Percentiles rank a stretch among this genome's conserved stretches.
Evolutionary conservation across 2,329 filamentous ascomycete species (phyloP).

Genomic region (Xylariaceae sp.): DNA sequence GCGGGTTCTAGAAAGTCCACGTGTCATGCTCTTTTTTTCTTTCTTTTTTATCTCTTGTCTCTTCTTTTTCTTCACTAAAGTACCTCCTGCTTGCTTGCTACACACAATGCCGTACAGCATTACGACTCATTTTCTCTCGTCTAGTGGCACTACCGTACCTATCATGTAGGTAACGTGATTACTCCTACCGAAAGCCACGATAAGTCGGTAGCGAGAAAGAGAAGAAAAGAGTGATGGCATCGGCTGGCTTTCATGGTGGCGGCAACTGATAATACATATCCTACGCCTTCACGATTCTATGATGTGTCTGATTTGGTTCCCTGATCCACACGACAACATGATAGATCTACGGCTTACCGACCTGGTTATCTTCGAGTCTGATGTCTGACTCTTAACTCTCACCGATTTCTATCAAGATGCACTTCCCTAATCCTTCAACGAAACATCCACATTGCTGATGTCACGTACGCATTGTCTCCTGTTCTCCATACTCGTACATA

Average conservation of each 20-base stretch:
- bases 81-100: background rate
- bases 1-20: conserved; percentile 26
- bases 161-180: background rate
- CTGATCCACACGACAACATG: no score
- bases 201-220: background rate
- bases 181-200: background rate
- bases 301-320: no score
- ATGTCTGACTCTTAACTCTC: no score
- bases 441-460: no score
- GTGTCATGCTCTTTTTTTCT: conserved; percentile 22
- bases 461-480: no score
- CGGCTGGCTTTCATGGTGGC: background rate
- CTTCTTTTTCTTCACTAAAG: background rate
- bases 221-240: background rate
- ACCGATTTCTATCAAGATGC: no score
- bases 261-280: background rate
- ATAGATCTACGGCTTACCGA: no score
- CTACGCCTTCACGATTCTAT: no score
- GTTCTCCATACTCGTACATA: no score
- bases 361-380: no score
- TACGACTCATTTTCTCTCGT: background rate
- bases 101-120: background rate
- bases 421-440: no score
- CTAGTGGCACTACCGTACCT: conserved; percentile 1
- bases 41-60: background rate